A percentile compares a stretch with the other conserved stretches of the same genome.
These are phyloP conservation scores for Dimocarpus longan DNA, from an alignment of 345 rosid species.

Conservation along the genomic window DNA sequence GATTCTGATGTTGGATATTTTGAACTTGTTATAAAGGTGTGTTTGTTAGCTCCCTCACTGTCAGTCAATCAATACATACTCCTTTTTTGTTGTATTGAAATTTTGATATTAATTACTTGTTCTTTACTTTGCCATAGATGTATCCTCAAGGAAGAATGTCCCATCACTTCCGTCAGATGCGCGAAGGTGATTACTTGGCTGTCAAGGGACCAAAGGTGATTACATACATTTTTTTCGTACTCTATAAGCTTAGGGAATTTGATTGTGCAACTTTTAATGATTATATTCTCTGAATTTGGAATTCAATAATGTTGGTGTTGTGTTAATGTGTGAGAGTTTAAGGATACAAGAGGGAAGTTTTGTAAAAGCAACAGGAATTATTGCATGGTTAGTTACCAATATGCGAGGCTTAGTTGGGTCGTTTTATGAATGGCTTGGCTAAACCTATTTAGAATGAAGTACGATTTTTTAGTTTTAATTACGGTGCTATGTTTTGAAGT, in stretches of 20 bases:
- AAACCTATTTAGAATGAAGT: too few relatives aligned
- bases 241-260: not conserved
- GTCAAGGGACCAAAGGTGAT: slow-evolving; percentile 77
- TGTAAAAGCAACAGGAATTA: too few relatives aligned
- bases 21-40: slow-evolving; percentile 58
- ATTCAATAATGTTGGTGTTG: too few relatives aligned
- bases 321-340: too few relatives aligned
- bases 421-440: too few relatives aligned
- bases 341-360: too few relatives aligned
- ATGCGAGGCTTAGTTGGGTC: too few relatives aligned
- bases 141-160: slow-evolving; percentile 84
- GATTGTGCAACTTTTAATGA: not conserved
- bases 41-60: not conserved
- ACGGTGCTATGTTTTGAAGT: not conserved
- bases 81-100: not conserved
- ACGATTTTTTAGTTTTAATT: not conserved
- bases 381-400: too few relatives aligned
- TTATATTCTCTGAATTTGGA: not conserved
- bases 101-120: not conserved
- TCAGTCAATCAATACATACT: not conserved
- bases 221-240: not conserved
- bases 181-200: slow-evolving; percentile 55
- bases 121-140: slow-evolving; percentile 42
- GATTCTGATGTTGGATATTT: slow-evolving; percentile 62
- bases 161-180: slow-evolving; percentile 65